These are phyloP conservation scores for Sporothrix mexicana DNA, from an alignment of 2,329 filamentous ascomycete species.

Conservation along the genomic window DNA sequence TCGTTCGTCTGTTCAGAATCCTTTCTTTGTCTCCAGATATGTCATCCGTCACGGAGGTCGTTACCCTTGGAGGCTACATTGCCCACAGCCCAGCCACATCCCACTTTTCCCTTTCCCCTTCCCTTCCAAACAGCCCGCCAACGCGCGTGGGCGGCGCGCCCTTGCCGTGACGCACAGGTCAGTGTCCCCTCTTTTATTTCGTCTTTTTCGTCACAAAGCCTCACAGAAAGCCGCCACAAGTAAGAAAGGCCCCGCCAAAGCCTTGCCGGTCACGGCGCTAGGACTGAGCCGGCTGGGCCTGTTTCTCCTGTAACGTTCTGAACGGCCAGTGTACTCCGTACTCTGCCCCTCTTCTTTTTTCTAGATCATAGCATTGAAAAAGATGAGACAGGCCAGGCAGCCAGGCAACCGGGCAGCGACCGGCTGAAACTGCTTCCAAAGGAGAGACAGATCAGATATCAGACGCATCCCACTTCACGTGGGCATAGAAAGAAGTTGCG, in stretches of 20 bases:
- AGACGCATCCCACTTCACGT: neutral
- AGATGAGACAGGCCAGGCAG: neutral
- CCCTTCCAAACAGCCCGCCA: no score
- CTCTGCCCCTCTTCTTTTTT: neutral
- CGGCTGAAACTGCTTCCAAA: neutral
- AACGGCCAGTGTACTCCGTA: neutral
- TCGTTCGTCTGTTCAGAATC: neutral
- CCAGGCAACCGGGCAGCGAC: neutral
- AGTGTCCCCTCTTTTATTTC: neutral
- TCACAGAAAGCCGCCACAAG: neutral
- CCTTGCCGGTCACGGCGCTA: slow-evolving; percentile 17
- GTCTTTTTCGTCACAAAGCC: neutral
- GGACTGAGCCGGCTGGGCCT: neutral
- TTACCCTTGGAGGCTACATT: neutral
- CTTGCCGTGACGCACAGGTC: slow-evolving; percentile 21
- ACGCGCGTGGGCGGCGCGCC: slow-evolving; percentile 13
- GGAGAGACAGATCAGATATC: neutral
- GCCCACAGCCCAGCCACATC: no score
- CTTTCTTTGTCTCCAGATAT: neutral
- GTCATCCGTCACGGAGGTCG: neutral
- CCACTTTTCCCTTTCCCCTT: no score
- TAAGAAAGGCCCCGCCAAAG: slow-evolving; percentile 17
- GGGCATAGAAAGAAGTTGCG: neutral
- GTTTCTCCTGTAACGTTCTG: neutral
- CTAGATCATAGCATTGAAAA: neutral